A percentile compares a stretch with the other conserved stretches of the same genome.
Evolutionary conservation across 371 early-diverging fungal species (phyloP).

Genomic region (Catenaria anguillulae): DNA sequence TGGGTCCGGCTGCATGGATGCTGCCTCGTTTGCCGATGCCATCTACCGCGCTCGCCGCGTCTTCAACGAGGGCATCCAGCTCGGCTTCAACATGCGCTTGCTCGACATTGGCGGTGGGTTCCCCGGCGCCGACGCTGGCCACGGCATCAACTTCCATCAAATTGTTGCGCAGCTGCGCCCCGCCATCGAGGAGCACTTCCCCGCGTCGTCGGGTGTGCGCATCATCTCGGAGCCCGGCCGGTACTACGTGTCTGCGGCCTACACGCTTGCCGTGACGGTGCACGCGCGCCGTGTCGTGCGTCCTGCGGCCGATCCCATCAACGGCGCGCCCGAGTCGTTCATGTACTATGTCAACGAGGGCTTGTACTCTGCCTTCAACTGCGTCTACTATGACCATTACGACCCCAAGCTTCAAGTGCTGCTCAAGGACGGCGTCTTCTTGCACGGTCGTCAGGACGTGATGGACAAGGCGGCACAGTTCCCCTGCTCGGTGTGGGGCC

Average conservation of each 20-base stretch:
- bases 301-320: conserved; percentile 11
- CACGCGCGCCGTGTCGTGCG: conserved; percentile 67
- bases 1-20: conserved; percentile 85
- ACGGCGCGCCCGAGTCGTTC: conserved; percentile 2
- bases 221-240: conserved; percentile 97
- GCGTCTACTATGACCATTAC: conserved; percentile 92
- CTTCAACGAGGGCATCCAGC: conserved; percentile 61
- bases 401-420: conserved; percentile 55
- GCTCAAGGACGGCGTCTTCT: conserved; percentile 21
- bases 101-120: conserved; percentile 96
- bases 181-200: conserved; percentile 61
- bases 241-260: conserved; percentile 87
- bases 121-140: conserved; percentile 55
- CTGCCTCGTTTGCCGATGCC: conserved; percentile 80
- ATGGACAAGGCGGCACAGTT: conserved; percentile 14
- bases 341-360: conserved; percentile 89
- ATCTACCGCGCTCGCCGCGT: conserved; percentile 65
- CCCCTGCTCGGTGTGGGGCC: conserved; percentile 84
- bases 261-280: conserved; percentile 78
- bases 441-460: neutral
- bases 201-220: conserved; percentile 39
- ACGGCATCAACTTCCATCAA: conserved; percentile 61
- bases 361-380: conserved; percentile 94
- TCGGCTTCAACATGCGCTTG: conserved; percentile 53
- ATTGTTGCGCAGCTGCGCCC: conserved; percentile 68